phyloP scores from a whole-genome alignment of 257 asterid genomes.

The Fraxinus excelsior region DNA sequence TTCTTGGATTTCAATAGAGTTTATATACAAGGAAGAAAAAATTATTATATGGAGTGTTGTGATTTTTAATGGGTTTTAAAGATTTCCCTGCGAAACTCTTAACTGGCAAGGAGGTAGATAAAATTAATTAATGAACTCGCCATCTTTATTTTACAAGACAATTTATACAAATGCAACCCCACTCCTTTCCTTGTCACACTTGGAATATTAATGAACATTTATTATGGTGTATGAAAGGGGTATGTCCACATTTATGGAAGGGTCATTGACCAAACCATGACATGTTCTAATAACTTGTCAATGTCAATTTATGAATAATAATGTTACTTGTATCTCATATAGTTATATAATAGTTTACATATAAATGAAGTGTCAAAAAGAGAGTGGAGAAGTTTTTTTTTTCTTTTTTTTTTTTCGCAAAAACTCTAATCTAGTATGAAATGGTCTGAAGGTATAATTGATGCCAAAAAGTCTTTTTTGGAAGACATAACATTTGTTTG shows the following conservation, averaged over 20 bases:
- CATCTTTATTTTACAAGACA: not conserved
- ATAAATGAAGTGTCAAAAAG: too few relatives aligned
- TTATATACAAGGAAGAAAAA: slow-evolving; percentile 23
- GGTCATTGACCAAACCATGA: not conserved
- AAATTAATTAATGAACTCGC: not conserved
- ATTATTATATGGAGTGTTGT: slow-evolving; percentile 23
- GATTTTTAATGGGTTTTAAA: slow-evolving; percentile 21
- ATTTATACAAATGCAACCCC: not conserved
- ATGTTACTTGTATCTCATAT: too few relatives aligned
- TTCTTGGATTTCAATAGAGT: not conserved
- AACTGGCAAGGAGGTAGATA: not conserved
- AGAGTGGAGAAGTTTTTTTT: too few relatives aligned
- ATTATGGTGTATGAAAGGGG: not conserved
- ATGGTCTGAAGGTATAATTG: too few relatives aligned
- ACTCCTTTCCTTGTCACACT: not conserved
- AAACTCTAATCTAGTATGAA: too few relatives aligned
- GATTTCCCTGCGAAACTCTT: not conserved
- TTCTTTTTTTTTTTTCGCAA: too few relatives aligned
- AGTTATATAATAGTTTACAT: too few relatives aligned
- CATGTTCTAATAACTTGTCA: too few relatives aligned
- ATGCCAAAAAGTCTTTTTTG: too few relatives aligned
- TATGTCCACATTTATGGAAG: not conserved
- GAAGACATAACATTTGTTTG: too few relatives aligned
- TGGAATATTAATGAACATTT: not conserved
- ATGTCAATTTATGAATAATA: too few relatives aligned